These are phyloP conservation scores for Mortierella sp. DNA, from an alignment of 371 early-diverging fungal genomes.

Conservation along the genomic window DNA sequence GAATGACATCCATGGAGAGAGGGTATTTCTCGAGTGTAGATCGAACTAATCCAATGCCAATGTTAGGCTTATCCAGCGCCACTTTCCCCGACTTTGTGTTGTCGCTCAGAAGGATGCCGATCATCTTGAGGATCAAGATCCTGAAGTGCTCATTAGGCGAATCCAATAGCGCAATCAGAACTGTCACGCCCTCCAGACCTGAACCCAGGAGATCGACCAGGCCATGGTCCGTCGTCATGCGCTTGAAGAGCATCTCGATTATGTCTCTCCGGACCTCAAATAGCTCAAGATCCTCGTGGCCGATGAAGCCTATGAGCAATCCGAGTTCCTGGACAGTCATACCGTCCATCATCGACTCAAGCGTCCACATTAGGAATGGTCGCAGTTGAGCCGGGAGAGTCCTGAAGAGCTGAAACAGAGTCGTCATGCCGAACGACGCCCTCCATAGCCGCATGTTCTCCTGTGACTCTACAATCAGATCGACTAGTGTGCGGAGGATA, in stretches of 20 bases:
- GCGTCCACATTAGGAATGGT: slow-evolving; percentile 55
- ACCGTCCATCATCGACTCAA: slow-evolving; percentile 58
- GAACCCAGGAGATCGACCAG: slow-evolving; percentile 53
- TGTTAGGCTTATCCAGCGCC: slow-evolving; percentile 49
- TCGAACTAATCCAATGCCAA: slow-evolving; percentile 52
- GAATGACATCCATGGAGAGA: slow-evolving; percentile 56
- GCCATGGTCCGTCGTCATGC: slow-evolving; percentile 47
- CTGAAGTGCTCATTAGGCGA: slow-evolving; percentile 56
- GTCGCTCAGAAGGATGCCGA: slow-evolving; percentile 56
- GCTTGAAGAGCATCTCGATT: slow-evolving; percentile 54
- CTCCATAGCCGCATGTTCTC: slow-evolving; percentile 58
- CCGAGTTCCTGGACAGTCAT: slow-evolving; percentile 54
- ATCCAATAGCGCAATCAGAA: slow-evolving; percentile 53
- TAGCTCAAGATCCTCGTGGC: slow-evolving; percentile 46
- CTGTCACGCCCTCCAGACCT: slow-evolving; percentile 52
- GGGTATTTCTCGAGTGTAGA: slow-evolving; percentile 48
- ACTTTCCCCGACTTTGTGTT: slow-evolving; percentile 56
- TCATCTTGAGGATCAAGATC: slow-evolving; percentile 54
- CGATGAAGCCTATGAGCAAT: slow-evolving; percentile 49
- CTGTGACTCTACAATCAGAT: slow-evolving; percentile 55
- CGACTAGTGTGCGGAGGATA: slow-evolving; percentile 54
- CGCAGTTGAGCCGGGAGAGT: slow-evolving; percentile 49
- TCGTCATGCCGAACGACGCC: slow-evolving; percentile 44
- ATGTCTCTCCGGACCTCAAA: slow-evolving; percentile 56
- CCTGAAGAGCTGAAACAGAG: slow-evolving; percentile 51